Percentiles rank a stretch among this genome's conserved stretches.
These are phyloP conservation scores for Solanum infundibuliforme DNA, from an alignment of 257 asterid species.

Conservation along the genomic window DNA sequence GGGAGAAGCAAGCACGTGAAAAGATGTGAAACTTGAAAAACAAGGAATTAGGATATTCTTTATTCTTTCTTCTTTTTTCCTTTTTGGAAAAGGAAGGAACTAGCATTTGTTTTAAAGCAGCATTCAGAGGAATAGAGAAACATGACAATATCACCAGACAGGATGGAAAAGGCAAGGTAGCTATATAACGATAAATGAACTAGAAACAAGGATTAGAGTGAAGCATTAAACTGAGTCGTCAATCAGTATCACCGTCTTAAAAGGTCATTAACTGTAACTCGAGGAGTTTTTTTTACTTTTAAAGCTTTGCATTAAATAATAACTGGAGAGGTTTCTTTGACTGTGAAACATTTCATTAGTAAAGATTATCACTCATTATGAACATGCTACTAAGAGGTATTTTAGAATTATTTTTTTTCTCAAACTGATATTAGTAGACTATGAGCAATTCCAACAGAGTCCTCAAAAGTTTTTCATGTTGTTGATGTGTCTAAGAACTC, in stretches of 20 bases:
- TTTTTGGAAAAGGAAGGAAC: neutral
- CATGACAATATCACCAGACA: neutral
- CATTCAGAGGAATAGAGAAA: neutral
- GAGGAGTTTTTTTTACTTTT: neutral
- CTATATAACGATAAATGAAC: neutral
- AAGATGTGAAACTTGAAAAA: neutral
- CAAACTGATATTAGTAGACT: neutral
- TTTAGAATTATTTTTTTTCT: neutral
- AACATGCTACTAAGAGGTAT: neutral
- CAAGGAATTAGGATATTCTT: neutral
- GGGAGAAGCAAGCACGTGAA: neutral
- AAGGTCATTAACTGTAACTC: neutral
- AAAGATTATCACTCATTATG: neutral
- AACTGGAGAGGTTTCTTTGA: neutral
- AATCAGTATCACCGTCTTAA: neutral
- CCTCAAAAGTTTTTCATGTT: neutral
- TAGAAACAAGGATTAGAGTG: neutral
- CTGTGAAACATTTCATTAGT: neutral
- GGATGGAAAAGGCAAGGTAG: neutral
- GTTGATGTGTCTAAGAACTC: neutral
- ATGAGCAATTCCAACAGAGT: neutral
- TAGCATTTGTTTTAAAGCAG: neutral
- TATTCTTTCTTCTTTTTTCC: neutral
- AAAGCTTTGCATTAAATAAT: neutral
- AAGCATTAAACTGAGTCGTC: neutral